A percentile compares a stretch with the other conserved stretches of the same genome.
Evolutionary conservation across 352 stramenopile species (phyloP).

Genomic region (Globisporangium alternatum): DNA sequence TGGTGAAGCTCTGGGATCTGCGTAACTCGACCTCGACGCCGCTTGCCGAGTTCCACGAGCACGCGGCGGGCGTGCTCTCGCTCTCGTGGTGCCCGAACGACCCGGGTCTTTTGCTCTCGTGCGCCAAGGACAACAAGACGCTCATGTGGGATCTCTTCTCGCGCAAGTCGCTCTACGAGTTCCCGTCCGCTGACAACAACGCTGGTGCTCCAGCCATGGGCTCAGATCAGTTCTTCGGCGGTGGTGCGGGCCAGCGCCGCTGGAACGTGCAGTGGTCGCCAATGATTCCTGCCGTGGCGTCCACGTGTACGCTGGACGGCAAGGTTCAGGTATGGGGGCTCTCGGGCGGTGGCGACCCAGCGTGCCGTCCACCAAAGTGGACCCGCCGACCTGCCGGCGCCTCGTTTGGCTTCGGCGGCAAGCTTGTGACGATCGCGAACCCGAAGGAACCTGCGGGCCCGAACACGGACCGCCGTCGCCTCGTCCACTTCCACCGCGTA

Average conservation of each 20-base stretch:
- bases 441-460: conserved; percentile 44
- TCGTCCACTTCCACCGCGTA: conserved; percentile 83
- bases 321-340: conserved; percentile 94
- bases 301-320: conserved; percentile 96
- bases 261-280: conserved; percentile 97
- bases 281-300: conserved; percentile 91
- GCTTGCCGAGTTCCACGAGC: conserved; percentile 93
- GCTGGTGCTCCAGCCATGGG: conserved; percentile 55
- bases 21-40: conserved; percentile 97
- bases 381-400: conserved; percentile 88
- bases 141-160: conserved; percentile 97
- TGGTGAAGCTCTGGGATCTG: conserved; percentile 98
- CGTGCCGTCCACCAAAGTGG: conserved; percentile 93
- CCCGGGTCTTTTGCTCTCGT: conserved; percentile 91
- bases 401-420: conserved; percentile 96
- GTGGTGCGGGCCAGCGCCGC: conserved; percentile 73
- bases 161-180: conserved; percentile 92
- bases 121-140: conserved; percentile 97
- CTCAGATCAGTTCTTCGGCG: conserved; percentile 79
- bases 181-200: conserved; percentile 72
- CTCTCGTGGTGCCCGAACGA: conserved; percentile 98
- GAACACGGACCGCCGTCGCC: conserved; percentile 57
- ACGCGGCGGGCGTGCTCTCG: conserved; percentile 94
- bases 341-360: conserved; percentile 70
- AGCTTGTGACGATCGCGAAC: conserved; percentile 89